phyloP scores from a whole-genome alignment of 208 protist species.

The Trypanosomatidae sp. region DNA sequence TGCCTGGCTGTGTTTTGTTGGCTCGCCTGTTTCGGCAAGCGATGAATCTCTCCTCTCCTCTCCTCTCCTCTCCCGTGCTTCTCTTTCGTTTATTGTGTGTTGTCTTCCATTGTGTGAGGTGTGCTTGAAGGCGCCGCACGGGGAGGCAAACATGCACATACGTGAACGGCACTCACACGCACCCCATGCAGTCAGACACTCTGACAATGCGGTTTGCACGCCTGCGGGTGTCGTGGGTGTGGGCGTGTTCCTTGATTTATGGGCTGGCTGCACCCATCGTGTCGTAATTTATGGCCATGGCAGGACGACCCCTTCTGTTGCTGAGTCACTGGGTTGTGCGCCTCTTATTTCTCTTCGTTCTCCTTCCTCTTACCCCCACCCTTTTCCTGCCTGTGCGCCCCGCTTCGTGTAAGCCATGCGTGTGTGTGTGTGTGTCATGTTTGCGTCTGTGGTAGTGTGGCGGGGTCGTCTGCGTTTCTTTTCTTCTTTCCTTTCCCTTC shows the following conservation, averaged over 20 bases:
- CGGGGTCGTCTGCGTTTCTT: not conserved
- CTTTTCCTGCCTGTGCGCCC: not conserved
- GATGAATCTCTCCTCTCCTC: not conserved
- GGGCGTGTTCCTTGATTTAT: not conserved
- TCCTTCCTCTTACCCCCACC: not conserved
- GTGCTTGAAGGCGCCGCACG: not conserved
- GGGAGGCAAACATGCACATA: not conserved
- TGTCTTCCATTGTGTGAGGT: not conserved
- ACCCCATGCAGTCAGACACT: not conserved
- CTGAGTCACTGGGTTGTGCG: not conserved
- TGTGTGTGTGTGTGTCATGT: constrained; percentile 1
- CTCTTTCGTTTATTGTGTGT: not conserved
- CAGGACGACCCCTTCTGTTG: not conserved
- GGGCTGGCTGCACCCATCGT: not conserved
- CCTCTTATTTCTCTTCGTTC: not conserved
- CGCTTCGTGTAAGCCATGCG: not conserved
- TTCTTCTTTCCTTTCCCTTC: not conserved
- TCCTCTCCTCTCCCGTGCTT: not conserved
- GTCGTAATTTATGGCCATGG: not conserved
- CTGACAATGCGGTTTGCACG: not conserved
- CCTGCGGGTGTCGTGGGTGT: not conserved
- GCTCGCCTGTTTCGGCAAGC: not conserved
- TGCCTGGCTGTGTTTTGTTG: not conserved
- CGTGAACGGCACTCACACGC: too few species aligned
- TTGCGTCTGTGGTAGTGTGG: too few species aligned